phyloP scores from a whole-genome alignment of 257 asterid genomes.

The Fraxinus cuspidata region DNA sequence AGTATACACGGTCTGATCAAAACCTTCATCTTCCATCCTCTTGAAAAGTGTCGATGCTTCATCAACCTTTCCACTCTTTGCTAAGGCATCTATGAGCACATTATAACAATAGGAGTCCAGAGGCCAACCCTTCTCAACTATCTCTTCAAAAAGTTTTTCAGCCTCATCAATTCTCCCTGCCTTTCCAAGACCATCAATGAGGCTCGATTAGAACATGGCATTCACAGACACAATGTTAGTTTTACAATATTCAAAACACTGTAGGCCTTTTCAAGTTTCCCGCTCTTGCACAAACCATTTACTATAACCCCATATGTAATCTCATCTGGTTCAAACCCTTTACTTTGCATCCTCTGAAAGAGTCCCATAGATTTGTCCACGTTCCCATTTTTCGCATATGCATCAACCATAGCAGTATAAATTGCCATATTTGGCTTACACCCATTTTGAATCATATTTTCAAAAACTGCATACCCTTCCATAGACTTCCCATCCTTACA shows the following conservation, averaged over 20 bases:
- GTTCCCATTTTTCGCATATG: slow-evolving; percentile 61
- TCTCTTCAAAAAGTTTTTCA: slow-evolving; percentile 68
- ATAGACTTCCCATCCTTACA: slow-evolving; percentile 77
- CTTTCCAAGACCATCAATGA: slow-evolving; percentile 90
- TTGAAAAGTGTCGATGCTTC: slow-evolving; percentile 63
- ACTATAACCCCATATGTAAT: slow-evolving; percentile 81
- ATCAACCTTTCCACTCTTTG: slow-evolving; percentile 62
- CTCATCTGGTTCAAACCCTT: slow-evolving; percentile 75
- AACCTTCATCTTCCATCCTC: slow-evolving; percentile 87
- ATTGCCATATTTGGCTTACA: slow-evolving; percentile 67
- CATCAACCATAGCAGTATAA: slow-evolving; percentile 77
- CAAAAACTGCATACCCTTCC: slow-evolving; percentile 67
- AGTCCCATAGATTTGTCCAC: slow-evolving; percentile 74
- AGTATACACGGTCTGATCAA: slow-evolving; percentile 85
- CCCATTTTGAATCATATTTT: slow-evolving; percentile 59
- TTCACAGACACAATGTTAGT: slow-evolving; percentile 46
- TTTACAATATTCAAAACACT: slow-evolving; percentile 74
- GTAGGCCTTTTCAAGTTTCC: slow-evolving; percentile 70
- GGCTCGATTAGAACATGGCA: slow-evolving; percentile 70
- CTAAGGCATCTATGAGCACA: slow-evolving; percentile 71
- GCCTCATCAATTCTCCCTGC: slow-evolving; percentile 76
- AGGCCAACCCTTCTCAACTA: slow-evolving; percentile 70
- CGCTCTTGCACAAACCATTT: slow-evolving; percentile 74
- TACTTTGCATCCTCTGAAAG: slow-evolving; percentile 67
- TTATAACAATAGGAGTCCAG: slow-evolving; percentile 84